Conservation (phyloP, 1,284 basidiomycete species). For the Exobasidium rhododendri region DNA sequence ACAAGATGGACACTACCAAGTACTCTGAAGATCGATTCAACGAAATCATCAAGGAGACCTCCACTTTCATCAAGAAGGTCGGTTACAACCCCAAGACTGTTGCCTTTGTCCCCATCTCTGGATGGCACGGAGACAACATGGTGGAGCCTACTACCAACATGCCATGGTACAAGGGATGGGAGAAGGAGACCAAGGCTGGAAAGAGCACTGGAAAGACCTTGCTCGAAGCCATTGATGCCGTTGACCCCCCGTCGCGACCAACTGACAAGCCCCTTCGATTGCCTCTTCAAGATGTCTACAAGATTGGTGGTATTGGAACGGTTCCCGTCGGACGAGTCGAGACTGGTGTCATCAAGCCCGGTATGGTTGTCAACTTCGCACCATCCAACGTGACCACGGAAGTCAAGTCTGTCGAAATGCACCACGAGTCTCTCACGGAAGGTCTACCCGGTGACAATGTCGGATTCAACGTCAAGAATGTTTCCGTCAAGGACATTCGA, state of each 20-base stretch:
- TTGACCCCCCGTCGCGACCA: conserved; percentile 93
- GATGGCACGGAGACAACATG: conserved; percentile 99
- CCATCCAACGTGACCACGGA: conserved; percentile 98
- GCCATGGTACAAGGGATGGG: conserved; percentile 93
- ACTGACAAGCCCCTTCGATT: conserved; percentile 99
- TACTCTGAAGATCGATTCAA: conserved; percentile 99
- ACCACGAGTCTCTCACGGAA: conserved; percentile 96
- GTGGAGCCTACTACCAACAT: conserved; percentile 80
- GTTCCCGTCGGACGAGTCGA: conserved; percentile 99
- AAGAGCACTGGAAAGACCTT: conserved; percentile 95
- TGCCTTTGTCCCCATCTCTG: conserved; percentile 98
- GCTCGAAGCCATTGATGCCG: conserved; percentile 98
- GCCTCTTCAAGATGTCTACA: conserved; percentile 99
- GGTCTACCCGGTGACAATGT: conserved; percentile 99
- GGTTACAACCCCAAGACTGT: conserved; percentile 99
- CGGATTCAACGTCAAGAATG: conserved; percentile 89
- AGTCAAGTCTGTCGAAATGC: conserved; percentile 99
- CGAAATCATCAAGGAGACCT: conserved; percentile 99
- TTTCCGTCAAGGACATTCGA: conserved; percentile 99
- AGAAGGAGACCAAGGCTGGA: conserved; percentile 77
- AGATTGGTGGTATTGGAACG: conserved; percentile 99
- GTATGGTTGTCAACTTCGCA: conserved; percentile 94
- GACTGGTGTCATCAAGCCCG: conserved; percentile 99
- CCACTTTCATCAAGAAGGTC: conserved; percentile 99
- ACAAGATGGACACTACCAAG: conserved; percentile 99